Base-by-base conservation (phyloP, 352 stramenopile species). In the Plasmopara muralis region DNA sequence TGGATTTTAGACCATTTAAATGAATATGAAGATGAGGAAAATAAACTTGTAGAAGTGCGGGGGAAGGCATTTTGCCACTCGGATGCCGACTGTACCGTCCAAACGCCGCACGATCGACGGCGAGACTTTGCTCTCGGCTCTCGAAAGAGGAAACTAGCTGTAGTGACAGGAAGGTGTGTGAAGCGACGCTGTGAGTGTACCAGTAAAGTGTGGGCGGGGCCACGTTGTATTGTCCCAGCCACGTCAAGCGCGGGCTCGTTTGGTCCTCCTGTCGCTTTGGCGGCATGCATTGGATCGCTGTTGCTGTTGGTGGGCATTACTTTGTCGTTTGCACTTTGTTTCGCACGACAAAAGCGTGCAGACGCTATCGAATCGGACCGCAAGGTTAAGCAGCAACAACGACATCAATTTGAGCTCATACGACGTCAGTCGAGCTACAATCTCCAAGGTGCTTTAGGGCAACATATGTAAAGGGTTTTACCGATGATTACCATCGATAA, bases 1-100 rank as follows among this genome's bases (percentile, higher is more conserved):
- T 94, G 80, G 77, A 94, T 94, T 34, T 18, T 72, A 1, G 74
- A 84, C 25, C 78, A 93, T 48, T 63, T 93, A 10, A 63, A 86
- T 9, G 76, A 89, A 34, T 93, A 92, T 57, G 49, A 74, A 33
- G 79, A 92, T 45, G 53, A 66, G 7, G 61, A 81, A 9, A 93
- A 93, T 47, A 58, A 62, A 40, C 44, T 71, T 0, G 47, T 78
- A 0, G 72, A 83, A 9, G 83, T 93, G n/a, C 43, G 47, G n/a
- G 83, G 83, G 2, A 76, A 70, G 16, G 78, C 60, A 0, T 85
- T 85, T 31, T 93, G 83, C 51, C 56, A 50, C 3, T 58, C 46
- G 0, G 60, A 87, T 43, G 62, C 66, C 7, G 83, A 91, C 34
- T 93, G 80, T 55, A 83, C 77, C 10, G 57, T 83, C 25, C 16